Base-by-base conservation (phyloP, 2,329 filamentous ascomycete species). In the Aspergillus alliaceus region DNA sequence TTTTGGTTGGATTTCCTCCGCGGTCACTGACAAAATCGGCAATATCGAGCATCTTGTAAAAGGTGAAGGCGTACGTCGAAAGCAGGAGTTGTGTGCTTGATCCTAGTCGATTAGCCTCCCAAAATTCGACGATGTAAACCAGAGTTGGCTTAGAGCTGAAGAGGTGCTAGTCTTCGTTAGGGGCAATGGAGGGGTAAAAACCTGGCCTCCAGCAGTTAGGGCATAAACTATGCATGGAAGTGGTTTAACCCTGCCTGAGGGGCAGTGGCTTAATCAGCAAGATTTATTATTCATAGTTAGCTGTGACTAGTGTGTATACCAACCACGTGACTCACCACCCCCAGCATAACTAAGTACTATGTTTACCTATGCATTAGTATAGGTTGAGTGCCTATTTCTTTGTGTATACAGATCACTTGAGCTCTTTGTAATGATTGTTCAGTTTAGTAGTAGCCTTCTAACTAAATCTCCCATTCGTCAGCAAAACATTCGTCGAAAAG, bases 1-100 rank as follows among this genome's bases (percentile, higher is more conserved):
- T 95, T 79, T 87, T 88, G 72, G 96, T 89, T 15, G 92, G 91
- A 78, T 98, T 86, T 67, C 95, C 95, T 65, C 93, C 95, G 68
- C 92, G 90, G 77, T 97, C 91, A 72, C 84, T 78, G 70, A 93
- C 88, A 73, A 93, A 91, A 72, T 93, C 90, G 66, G 84, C 82
- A 55, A 91, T 82, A 79, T 93, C 90, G 65, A 91, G 82, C 89
- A 91, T 91, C 53, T 66, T 76, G 67, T 56, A 44, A 29, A 51
- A 50, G 34, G 44, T 27, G 31, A 29, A 46, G 12, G 11, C 24
- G 20, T 46, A 46, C 11, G n/a, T 31, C 6, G 9, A 27, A 44
- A 27, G n/a, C 18, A 44, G 27, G 25, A 14, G 20, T 22, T 6
- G 22, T 14, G 40, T 27, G 27, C 4, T 6, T 31, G 25, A 31